Evolutionary conservation across 202 grass and related monocot genomes (phyloP).

Genomic region (Saccharum hybrid): DNA sequence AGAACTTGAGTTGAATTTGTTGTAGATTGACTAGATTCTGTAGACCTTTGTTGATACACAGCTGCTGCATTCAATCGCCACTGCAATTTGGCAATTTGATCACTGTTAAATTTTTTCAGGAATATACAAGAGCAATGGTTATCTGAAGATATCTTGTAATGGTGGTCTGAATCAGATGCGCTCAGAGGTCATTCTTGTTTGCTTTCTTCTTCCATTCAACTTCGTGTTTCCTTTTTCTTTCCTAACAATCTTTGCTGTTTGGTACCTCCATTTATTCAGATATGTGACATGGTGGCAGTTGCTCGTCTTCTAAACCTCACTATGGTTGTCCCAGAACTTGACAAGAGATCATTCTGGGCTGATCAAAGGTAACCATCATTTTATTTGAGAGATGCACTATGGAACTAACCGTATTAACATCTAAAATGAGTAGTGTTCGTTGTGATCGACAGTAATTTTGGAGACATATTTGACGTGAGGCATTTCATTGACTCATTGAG

Average conservation of each 20-base stretch:
- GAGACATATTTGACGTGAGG: constrained; percentile 89
- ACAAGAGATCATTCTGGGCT: constrained; percentile 97
- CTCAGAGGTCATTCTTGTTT: constrained; percentile 62
- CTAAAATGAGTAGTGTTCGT: constrained; percentile 22
- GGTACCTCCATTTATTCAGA: constrained; percentile 51
- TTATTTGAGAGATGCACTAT: constrained; percentile 15
- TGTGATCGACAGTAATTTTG: constrained; percentile 75
- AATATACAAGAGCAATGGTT: constrained; percentile 86
- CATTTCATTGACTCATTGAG: constrained; percentile 90
- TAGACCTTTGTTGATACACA: neutral
- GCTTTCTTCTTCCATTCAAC: constrained; percentile 4
- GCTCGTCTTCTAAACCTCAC: constrained; percentile 87
- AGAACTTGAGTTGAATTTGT: neutral
- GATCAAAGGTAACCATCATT: constrained; percentile 78
- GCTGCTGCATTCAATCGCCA: constrained; percentile 23
- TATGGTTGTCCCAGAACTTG: constrained; percentile 83
- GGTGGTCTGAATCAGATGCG: constrained; percentile 99
- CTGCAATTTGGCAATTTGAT: constrained; percentile 1
- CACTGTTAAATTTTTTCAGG: constrained; percentile 45
- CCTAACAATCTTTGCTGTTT: constrained; percentile 3
- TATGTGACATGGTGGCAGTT: constrained; percentile 95
- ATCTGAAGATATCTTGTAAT: constrained; percentile 94
- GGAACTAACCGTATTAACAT: constrained; percentile 30
- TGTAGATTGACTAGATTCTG: neutral
- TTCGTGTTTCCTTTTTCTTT: neutral